Base-by-base conservation (phyloP, 2,329 filamentous ascomycete genomes). In the Fusarium dimerum region DNA sequence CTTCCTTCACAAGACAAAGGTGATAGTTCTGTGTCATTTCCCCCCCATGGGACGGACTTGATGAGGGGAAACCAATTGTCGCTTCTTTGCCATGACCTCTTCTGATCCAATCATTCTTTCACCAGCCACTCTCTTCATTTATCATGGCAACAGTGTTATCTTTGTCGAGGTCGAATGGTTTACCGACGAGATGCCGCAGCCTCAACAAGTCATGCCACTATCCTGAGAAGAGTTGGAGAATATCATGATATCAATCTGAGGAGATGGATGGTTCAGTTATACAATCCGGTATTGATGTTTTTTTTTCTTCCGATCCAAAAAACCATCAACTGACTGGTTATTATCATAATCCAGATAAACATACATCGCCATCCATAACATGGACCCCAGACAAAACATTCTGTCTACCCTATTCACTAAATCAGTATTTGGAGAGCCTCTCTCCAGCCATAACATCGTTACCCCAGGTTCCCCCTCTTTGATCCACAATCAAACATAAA, bases 381-480 rank as follows among this genome's bases (percentile, higher is more conserved):
- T 40, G 3, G 32, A 20, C 8, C 11, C 11, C 20, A 26, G 5
- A 7, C 20, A 26, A 26, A 26, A 26, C 20, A 26, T 26, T n/a
- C n/a, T n/a, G n/a, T n/a, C n/a, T n/a, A n/a, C n/a, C n/a, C n/a
- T n/a, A n/a, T n/a, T 44, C 17, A 34, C 17, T 17, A 10, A 11
- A 30, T 32, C 20, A 26, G 20, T 7, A 26, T 26, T 26, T 26
- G 20, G 20, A 26, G 20, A 26, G 20, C 20, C 20, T 26, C 17
- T 47, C 45, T 30, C 51, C 48, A 26, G 18, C n/a, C 15, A 50
- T 16, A 38, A 54, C 56, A 32, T 50, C 52, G 43, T 30, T 64
- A 64, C 62, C 62, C 62, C 62, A 64, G 61, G 40, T 62, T 64
- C 54, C 52, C 20, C 50, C 46, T 50, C 47, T 43, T 20, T 45